Evolutionary conservation across 1,139 yeast species (phyloP).

Genomic region (Hansenula lynferdii): DNA sequence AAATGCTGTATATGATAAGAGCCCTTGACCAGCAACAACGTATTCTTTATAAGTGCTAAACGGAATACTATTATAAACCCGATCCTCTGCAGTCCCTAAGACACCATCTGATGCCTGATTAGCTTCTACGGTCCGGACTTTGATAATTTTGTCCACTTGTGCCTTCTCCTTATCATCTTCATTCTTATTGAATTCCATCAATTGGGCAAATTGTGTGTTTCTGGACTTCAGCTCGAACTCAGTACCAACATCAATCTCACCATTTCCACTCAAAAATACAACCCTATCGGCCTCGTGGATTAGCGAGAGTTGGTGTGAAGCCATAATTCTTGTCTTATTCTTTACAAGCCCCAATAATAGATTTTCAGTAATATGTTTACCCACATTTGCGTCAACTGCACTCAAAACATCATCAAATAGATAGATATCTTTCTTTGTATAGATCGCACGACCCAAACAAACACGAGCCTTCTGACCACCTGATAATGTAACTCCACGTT

Average conservation of each 20-base stretch:
- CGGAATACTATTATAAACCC: constrained; percentile 40
- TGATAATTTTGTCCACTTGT: constrained; percentile 5
- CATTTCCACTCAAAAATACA: constrained; percentile 59
- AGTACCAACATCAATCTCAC: constrained; percentile 54
- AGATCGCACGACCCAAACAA: constrained; percentile 77
- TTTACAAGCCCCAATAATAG: constrained; percentile 44
- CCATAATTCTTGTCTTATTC: constrained; percentile 64
- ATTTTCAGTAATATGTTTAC: constrained; percentile 66
- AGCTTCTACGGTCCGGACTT: constrained; percentile 17
- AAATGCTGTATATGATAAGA: constrained; percentile 32
- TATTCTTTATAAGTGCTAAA: constrained; percentile 43
- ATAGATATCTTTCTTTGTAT: constrained; percentile 59
- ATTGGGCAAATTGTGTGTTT: constrained; percentile 40
- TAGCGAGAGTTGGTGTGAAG: constrained; percentile 77
- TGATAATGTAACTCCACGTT: constrained; percentile 81
- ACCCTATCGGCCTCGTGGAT: constrained; percentile 63
- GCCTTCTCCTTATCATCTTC: constrained; percentile 24
- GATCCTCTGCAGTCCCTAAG: constrained; percentile 38
- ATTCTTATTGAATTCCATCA: constrained; percentile 40
- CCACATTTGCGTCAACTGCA: constrained; percentile 90
- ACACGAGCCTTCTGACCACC: constrained; percentile 85
- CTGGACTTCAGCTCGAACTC: constrained; percentile 35
- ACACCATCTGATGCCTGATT: constrained; percentile 22
- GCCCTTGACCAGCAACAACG: constrained; percentile 39
- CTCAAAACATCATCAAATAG: constrained; percentile 79